phyloP scores from a whole-genome alignment of 139 green algal genomes.

The Chloropicon primus region DNA sequence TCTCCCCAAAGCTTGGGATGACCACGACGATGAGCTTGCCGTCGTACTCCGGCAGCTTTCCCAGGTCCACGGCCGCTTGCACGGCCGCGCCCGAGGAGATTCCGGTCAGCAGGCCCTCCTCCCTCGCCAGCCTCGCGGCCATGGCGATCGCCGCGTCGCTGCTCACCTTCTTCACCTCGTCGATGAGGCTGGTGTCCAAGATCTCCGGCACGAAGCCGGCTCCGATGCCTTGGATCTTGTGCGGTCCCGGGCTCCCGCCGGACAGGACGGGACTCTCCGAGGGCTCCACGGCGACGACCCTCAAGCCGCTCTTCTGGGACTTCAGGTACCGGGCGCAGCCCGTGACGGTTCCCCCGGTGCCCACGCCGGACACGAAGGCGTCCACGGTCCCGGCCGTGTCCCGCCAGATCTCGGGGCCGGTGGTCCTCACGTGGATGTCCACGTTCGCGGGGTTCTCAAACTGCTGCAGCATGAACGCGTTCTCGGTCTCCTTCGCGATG shows the following conservation, averaged over 20 bases:
- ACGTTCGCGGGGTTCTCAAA: conserved; percentile 56
- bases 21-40: not conserved
- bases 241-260: conserved; percentile 14
- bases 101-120: conserved; percentile 3
- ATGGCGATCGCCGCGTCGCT: conserved; percentile 12
- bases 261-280: conserved; percentile 14
- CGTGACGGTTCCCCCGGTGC: conserved; percentile 85
- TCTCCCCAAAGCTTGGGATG: not conserved
- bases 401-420: conserved; percentile 25
- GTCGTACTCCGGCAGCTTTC: not conserved
- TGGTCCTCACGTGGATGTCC: conserved; percentile 24
- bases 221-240: conserved; percentile 7
- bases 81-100: not conserved
- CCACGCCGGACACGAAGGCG: conserved; percentile 46
- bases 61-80: not conserved
- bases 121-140: not conserved
- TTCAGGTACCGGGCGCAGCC: conserved; percentile 37
- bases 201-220: not conserved
- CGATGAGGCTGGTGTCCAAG: not conserved
- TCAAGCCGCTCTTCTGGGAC: conserved; percentile 8
- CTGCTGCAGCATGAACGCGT: conserved; percentile 55
- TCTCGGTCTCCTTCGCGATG: conserved; percentile 29
- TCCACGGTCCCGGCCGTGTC: conserved; percentile 15
- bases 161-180: not conserved
- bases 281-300: conserved; percentile 40